Percentiles rank a stretch among this genome's conserved stretches.
Evolutionary conservation across 495 filamentous ascomycete genomes (phyloP).

Genomic region (Xylaria sp.): DNA sequence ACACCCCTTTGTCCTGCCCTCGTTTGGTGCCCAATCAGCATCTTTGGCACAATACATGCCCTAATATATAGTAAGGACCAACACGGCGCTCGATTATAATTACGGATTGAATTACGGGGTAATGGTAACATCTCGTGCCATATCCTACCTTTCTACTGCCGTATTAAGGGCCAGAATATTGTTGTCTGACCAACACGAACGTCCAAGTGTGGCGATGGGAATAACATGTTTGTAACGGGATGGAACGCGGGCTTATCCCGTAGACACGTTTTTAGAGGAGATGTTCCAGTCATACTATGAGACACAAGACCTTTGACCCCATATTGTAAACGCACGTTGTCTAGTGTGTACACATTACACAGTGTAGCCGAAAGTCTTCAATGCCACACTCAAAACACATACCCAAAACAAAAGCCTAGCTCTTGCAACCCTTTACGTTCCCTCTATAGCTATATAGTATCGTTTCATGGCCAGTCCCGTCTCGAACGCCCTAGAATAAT

Average conservation of each 20-base stretch:
- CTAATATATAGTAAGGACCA: background rate
- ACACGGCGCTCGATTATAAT: background rate
- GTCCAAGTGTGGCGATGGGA: background rate
- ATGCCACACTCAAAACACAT: slow-evolving; percentile 18
- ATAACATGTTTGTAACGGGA: background rate
- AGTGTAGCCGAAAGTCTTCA: background rate
- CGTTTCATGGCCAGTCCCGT: background rate
- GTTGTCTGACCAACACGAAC: background rate
- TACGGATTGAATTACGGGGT: background rate
- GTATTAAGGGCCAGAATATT: background rate
- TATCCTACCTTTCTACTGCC: background rate
- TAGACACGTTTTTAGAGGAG: slow-evolving; percentile 9
- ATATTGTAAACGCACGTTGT: background rate
- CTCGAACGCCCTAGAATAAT: background rate
- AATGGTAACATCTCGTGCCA: background rate
- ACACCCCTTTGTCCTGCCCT: background rate
- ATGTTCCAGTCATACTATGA: background rate
- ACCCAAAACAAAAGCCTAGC: background rate
- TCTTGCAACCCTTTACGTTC: background rate
- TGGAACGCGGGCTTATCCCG: background rate
- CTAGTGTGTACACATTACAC: slow-evolving; percentile 20
- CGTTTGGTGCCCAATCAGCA: slow-evolving; percentile 20
- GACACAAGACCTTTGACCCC: slow-evolving; percentile 9
- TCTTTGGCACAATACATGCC: background rate
- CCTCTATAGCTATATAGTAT: background rate